phyloP scores from a whole-genome alignment of 2,329 filamentous ascomycete species.

The Trichoderma simmonsii region DNA sequence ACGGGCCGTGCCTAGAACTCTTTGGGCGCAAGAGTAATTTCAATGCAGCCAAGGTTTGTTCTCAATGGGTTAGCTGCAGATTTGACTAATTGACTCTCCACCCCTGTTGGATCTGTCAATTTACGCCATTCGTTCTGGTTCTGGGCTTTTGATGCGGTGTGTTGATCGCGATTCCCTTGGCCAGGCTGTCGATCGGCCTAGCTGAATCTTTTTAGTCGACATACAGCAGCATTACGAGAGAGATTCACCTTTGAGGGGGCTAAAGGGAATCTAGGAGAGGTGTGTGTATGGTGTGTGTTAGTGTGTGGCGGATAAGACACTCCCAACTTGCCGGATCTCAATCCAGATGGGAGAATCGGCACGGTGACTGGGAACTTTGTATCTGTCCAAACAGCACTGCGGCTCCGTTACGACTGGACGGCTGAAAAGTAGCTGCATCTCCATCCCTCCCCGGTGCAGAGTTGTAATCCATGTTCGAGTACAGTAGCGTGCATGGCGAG shows the following conservation, averaged over 20 bases:
- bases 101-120: constrained; percentile 1
- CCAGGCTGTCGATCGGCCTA: background rate
- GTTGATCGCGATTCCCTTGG: background rate
- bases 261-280: background rate
- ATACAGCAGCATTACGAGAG: background rate
- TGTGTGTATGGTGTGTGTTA: background rate
- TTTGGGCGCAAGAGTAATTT: constrained; percentile 17
- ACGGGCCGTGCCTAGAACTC: constrained; percentile 20
- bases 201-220: background rate
- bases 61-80: background rate
- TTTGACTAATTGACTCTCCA: background rate
- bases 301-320: background rate
- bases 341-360: background rate
- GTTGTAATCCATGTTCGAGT: background rate
- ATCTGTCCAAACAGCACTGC: background rate
- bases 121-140: background rate
- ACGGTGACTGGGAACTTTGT: background rate
- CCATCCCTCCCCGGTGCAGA: background rate
- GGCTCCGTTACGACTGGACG: background rate
- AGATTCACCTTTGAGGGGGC: background rate
- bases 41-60: background rate
- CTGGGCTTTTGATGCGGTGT: background rate
- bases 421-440: background rate
- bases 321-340: background rate
- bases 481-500: background rate